Base-by-base conservation (phyloP, 1,139 yeast species). In the Debaryomyces sp. region DNA sequence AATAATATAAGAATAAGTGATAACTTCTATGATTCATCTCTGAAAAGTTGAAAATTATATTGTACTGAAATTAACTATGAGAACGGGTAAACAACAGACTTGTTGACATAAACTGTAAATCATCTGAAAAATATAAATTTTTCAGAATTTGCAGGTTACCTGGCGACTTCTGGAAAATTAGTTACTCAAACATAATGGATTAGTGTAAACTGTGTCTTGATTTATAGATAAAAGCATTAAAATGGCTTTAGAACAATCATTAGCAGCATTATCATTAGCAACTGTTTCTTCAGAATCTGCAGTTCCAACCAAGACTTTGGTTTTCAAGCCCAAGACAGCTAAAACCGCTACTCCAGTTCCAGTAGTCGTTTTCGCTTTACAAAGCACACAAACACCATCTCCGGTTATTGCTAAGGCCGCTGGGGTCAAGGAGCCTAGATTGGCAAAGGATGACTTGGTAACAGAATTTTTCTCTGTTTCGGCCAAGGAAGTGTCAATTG, bases 301-400 rank as follows among this genome's bases (percentile, higher is more conserved):
- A 4, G 56, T 68, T 33, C 69, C 82, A 39, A 82, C 88, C 54
- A 90, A 90, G 68, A 80, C 94, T 5, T 77, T 90, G 56, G 91
- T 90, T 30, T 90, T 90, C 80, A 90, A 90, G 73, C 96, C 96
- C 59, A 90, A 90, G 71, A 89, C 96, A 43, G 87, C 96, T 47
- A 90, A 89, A 65, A 71, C 90, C 43, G 91, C 89, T 46, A 70
- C 81, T n/a, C 89, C 96, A 30, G 83, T 87, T 45, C 96, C 97
- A 43, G 78, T 90, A 29, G 82, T 90, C 43, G 89, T 90, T 33
- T 80, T 90, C 62, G 96, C 96, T 6, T 77, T 87, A 55, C 82
- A 81, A 45, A 59, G 82, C 3, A 87, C 96, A 6, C 73, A 76
- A 44, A 89, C 97, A 34, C 90, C 96, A 45, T 70, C 87, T 5